phyloP scores from a whole-genome alignment of 441 rosid genomes.

The Pelargonium myrrhifolium region DNA sequence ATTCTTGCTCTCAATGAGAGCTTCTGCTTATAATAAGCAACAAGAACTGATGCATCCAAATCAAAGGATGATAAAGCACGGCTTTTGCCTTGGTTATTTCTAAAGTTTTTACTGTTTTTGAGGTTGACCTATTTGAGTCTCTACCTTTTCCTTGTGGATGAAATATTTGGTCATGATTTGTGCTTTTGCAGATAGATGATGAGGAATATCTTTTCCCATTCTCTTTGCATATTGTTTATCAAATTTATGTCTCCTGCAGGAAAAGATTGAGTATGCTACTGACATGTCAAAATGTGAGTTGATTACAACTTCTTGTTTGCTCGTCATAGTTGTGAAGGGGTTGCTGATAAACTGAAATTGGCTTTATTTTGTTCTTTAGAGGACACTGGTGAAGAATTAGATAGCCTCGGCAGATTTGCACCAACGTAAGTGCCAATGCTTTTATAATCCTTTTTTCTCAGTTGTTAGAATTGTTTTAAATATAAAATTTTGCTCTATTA shows the following conservation, averaged over 20 bases:
- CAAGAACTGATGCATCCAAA: slow-evolving; percentile 74
- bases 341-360: too few relatives aligned
- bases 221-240: slow-evolving; percentile 11
- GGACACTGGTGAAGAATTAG: slow-evolving; percentile 79
- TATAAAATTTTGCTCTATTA: background rate
- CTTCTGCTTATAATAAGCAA: slow-evolving; percentile 82
- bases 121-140: slow-evolving; percentile 9
- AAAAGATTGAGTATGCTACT: slow-evolving; percentile 75
- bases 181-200: slow-evolving; percentile 67
- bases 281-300: too few relatives aligned
- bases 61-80: slow-evolving; percentile 90
- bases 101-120: slow-evolving; percentile 16
- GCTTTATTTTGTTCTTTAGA: too few relatives aligned
- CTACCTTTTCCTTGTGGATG: slow-evolving; percentile 19
- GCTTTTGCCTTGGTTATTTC: slow-evolving; percentile 33
- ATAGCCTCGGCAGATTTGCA: slow-evolving; percentile 89
- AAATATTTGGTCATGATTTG: slow-evolving; percentile 11
- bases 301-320: too few relatives aligned
- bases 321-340: too few relatives aligned
- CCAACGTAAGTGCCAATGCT: slow-evolving; percentile 64
- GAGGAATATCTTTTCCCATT: slow-evolving; percentile 39
- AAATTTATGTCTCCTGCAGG: slow-evolving; percentile 35
- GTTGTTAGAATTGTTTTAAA: background rate
- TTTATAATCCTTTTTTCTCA: background rate
- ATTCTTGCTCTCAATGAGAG: slow-evolving; percentile 73